Evolutionary conservation across 371 early-diverging fungal genomes (phyloP), one percentile per base, ranked within the genome.

Genomic region (Lichtheimia ramosa): DNA sequence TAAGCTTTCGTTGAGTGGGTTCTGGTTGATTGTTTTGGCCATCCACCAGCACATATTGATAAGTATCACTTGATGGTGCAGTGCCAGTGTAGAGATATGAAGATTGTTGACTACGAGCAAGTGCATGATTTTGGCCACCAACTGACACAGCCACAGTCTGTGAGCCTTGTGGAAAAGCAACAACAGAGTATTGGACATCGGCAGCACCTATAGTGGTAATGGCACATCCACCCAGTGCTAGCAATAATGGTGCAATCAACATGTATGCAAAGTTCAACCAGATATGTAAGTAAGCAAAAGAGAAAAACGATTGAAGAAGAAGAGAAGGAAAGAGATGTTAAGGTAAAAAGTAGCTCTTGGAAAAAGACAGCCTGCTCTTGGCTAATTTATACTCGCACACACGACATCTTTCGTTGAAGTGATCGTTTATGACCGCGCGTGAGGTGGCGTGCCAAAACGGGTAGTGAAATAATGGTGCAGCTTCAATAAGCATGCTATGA

Each of bases 141-240:
- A 72, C 65, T 40, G 66, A 59, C 21, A 75, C 75, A 56, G 62
- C 52, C 2, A 75, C 73, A 13, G 39, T 39, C 63, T 69, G 73
- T 39, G 58, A 48, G 49, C 54, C 66, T 48, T 59, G 39, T 10
- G 72, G 75, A 41, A 75, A 75, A 5, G 68, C 75, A 20, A 75
- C 66, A 1, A 75, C 75, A 15, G 68, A 55, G 42, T 75, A 75
- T 43, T 72, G 68, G 43, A 70, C 59, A 54, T 74, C 70, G 5
- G 61, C 70, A 43, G 70, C 70, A 13, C 51, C 18, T 18, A 56
- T 52, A n/a, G 25, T 28, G 42, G 54, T 39, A 0, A 42, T 48
- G 2, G 34, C 18, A 21, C 48, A 56, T 28, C 20, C 23, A 12
- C 34, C 10, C 10, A 56, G 16, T 20, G 57, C 57, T 20, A 56